These are phyloP conservation scores for Luffa aegyptiaca DNA, from an alignment of 306 rosid species.

Conservation along the genomic window DNA sequence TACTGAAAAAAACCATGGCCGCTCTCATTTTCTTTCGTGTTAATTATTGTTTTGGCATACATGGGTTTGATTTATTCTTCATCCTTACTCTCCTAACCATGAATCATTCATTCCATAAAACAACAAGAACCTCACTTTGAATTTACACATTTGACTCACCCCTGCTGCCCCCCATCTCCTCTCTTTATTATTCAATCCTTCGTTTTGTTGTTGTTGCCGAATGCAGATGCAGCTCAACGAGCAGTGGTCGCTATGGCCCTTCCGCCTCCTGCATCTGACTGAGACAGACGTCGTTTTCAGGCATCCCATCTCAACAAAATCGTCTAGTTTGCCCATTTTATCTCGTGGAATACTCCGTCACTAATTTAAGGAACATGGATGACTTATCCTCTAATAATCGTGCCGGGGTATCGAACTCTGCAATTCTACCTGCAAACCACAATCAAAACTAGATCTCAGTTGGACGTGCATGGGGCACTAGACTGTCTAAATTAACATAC, in stretches of 20 bases:
- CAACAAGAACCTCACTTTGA: background rate
- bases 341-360: conserved; percentile 64
- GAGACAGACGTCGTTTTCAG: background rate
- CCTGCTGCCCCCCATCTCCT: conserved; percentile 8
- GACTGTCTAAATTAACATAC: background rate
- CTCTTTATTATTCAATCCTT: conserved; percentile 11
- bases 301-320: conserved; percentile 31
- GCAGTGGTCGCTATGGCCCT: conserved; percentile 9
- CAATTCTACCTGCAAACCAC: conserved; percentile 57
- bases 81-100: background rate
- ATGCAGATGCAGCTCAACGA: conserved; percentile 30
- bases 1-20: conserved; percentile 24
- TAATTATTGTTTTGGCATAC: conserved; percentile 20
- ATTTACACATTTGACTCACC: conserved; percentile 8
- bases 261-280: conserved; percentile 19
- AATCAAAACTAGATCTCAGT: conserved; percentile 12
- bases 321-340: conserved; percentile 56
- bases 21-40: conserved; percentile 20
- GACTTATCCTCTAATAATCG: conserved; percentile 75
- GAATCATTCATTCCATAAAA: conserved; percentile 27
- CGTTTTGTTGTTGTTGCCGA: background rate
- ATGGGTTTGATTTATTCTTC: conserved; percentile 26
- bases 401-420: conserved; percentile 70
- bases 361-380: conserved; percentile 87
- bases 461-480: background rate